Percentiles rank a stretch among this genome's conserved stretches.
phyloP scores from a whole-genome alignment of 2,329 filamentous ascomycete species.

The Aspergillus thermomutatus region DNA sequence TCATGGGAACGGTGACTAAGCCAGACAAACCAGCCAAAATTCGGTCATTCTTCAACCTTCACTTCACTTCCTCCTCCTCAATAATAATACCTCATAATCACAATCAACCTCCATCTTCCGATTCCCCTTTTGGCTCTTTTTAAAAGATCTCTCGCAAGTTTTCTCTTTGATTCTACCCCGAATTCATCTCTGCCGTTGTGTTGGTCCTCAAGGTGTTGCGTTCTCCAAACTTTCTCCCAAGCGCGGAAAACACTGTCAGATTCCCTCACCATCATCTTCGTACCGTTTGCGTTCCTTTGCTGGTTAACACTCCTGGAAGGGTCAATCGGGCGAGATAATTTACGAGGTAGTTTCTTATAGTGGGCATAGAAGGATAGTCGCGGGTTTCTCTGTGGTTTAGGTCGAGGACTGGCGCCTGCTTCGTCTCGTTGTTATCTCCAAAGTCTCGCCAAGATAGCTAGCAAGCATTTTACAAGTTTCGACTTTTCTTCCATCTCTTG shows the following conservation, averaged over 20 bases:
- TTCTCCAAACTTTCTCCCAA: background rate
- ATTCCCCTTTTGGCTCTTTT: background rate
- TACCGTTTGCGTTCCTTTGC: constrained; percentile 12
- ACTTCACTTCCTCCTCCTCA: background rate
- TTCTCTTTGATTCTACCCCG: background rate
- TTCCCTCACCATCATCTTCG: constrained; percentile 2
- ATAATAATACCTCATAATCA: background rate
- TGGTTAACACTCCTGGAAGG: constrained; percentile 17
- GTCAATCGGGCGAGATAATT: constrained; percentile 17
- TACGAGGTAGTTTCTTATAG: constrained; percentile 21
- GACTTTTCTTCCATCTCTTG: constrained; percentile 36
- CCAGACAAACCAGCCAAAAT: background rate
- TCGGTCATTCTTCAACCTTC: background rate
- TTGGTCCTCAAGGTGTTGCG: background rate
- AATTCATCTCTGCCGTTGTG: background rate
- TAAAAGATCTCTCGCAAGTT: background rate
- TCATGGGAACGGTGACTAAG: background rate
- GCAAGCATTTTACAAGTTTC: constrained; percentile 45
- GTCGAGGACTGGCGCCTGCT: constrained; percentile 29
- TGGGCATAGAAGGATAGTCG: constrained; percentile 21
- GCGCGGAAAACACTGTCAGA: background rate
- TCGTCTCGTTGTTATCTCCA: constrained; percentile 36
- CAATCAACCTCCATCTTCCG: constrained; percentile 2
- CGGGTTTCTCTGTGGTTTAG: constrained; percentile 25
- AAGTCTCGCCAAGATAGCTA: constrained; percentile 43